These are phyloP conservation scores for Mycena latifolia DNA, from an alignment of 768 basidiomycete genomes.

Conservation along the genomic window DNA sequence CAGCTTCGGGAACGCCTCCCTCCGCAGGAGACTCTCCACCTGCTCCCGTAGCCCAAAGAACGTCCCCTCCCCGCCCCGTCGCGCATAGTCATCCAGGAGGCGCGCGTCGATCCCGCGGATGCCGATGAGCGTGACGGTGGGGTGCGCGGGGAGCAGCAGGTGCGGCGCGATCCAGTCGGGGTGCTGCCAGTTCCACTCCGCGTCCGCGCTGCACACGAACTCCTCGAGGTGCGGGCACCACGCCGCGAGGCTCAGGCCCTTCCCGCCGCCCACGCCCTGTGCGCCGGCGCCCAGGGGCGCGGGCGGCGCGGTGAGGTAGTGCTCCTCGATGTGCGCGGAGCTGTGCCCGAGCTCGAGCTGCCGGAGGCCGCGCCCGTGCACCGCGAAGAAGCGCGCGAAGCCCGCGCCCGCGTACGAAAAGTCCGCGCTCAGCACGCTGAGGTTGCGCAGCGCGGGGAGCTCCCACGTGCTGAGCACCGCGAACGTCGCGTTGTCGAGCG, in stretches of 20 bases:
- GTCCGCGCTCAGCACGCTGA: conserved; percentile 78
- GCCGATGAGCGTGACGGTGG: conserved; percentile 73
- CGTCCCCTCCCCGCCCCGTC: conserved; percentile 44
- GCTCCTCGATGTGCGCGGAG: conserved; percentile 73
- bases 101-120: conserved; percentile 79
- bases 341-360: conserved; percentile 84
- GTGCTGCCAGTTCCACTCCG: conserved; percentile 84
- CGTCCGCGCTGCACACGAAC: conserved; percentile 82
- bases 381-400: conserved; percentile 73
- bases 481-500: conserved; percentile 80
- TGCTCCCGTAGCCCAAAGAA: conserved; percentile 79
- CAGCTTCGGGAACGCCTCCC: conserved; percentile 72
- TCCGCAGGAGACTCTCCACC: conserved; percentile 67
- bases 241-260: conserved; percentile 63
- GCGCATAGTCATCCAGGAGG: conserved; percentile 56
- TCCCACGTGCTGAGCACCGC: conserved; percentile 73
- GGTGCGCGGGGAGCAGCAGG: conserved; percentile 74
- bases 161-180: conserved; percentile 89
- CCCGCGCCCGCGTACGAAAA: conserved; percentile 77
- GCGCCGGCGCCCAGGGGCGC: conserved; percentile 26
- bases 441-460: conserved; percentile 72
- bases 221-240: conserved; percentile 79
- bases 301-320: conserved; percentile 67
- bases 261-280: conserved; percentile 38
- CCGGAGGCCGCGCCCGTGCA: conserved; percentile 70